Evolutionary conservation across 768 basidiomycete genomes (phyloP).

Genomic region (Russula sp.): DNA sequence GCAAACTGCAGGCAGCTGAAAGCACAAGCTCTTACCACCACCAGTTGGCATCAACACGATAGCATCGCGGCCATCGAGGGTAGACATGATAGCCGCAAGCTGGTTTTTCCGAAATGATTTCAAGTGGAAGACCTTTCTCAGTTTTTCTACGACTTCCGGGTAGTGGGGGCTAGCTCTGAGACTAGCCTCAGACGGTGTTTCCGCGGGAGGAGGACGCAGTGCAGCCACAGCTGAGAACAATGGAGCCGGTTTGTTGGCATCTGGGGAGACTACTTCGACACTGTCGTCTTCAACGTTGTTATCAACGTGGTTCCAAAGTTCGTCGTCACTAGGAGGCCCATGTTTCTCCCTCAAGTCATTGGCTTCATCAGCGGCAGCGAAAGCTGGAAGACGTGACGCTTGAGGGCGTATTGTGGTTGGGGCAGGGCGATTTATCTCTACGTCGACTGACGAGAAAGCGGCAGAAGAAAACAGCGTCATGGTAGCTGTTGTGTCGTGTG

Average conservation of each 20-base stretch:
- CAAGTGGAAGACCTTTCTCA: constrained; percentile 59
- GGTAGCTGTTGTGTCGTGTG: background rate
- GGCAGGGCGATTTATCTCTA: background rate
- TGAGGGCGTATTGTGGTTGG: background rate
- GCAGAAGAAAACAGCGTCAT: background rate
- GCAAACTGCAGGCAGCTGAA: constrained; percentile 87
- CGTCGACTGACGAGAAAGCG: background rate
- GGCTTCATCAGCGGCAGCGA: constrained; percentile 2
- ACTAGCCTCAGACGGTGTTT: constrained; percentile 5
- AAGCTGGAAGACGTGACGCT: background rate
- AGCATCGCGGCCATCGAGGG: constrained; percentile 75
- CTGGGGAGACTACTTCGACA: constrained; percentile 13
- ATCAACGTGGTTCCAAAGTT: constrained; percentile 43
- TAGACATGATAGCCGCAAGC: constrained; percentile 76
- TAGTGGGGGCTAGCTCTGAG: constrained; percentile 31
- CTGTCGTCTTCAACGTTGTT: constrained; percentile 28
- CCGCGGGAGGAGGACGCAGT: constrained; percentile 5
- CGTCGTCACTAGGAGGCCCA: constrained; percentile 37
- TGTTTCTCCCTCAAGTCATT: background rate
- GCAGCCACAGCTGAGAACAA: constrained; percentile 1
- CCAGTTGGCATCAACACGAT: constrained; percentile 97
- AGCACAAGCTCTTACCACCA: constrained; percentile 85
- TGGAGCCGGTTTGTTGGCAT: constrained; percentile 7
- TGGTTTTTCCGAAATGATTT: constrained; percentile 75
- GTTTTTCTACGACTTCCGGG: constrained; percentile 47